Base-by-base conservation (phyloP, 1,284 basidiomycete genomes). In the Cerioporus squamosus region DNA sequence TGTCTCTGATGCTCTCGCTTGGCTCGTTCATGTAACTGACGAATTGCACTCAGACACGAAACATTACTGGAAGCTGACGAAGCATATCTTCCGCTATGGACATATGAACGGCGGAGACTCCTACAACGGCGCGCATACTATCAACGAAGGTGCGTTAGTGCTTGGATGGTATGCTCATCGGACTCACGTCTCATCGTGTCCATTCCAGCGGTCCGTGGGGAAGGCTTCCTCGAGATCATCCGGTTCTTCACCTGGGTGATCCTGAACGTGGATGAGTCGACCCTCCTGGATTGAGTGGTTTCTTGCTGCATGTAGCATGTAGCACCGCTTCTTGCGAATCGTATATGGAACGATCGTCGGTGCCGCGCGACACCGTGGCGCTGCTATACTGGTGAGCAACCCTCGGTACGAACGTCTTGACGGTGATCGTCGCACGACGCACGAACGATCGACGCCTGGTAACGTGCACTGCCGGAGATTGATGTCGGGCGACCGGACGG, bases 111-210 rank as follows among this genome's bases (percentile, higher is more conserved):
- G 53, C 22, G 62, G 45, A 0, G 71, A 72, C 46, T 57, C 44
- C 10, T 72, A 66, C 61, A 73, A 73, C 40, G 72, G 72, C 3
- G 77, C 86, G 8, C 91, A 92, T 70, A 90, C 90, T 0, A 73
- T 80, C 10, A 75, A 82, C 45, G 81, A 81, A 72, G 71, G 77
- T 70, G 15, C 14, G 33, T 17, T 2, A 14, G 10, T 36, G 33
- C 33, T 2, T 36, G 5, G 29, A 29, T 29, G 5, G 31, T 17
- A 62, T 56, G 8, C 39, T 31, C 26, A 3, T 15, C 31, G n/a
- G 33, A 33, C 24, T 52, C 8, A 54, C 24, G 24, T 24, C 1
- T 17, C n/a, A n/a, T n/a, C n/a, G n/a, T n/a, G n/a, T n/a, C 29
- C 0, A 17, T 44, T 55, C 20, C 55, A 82, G 82, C 75, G 4